A percentile compares a stretch with the other conserved stretches of the same genome.
phyloP scores from a whole-genome alignment of 2,329 filamentous ascomycete species.

The Pseudogymnoascus sp. region DNA sequence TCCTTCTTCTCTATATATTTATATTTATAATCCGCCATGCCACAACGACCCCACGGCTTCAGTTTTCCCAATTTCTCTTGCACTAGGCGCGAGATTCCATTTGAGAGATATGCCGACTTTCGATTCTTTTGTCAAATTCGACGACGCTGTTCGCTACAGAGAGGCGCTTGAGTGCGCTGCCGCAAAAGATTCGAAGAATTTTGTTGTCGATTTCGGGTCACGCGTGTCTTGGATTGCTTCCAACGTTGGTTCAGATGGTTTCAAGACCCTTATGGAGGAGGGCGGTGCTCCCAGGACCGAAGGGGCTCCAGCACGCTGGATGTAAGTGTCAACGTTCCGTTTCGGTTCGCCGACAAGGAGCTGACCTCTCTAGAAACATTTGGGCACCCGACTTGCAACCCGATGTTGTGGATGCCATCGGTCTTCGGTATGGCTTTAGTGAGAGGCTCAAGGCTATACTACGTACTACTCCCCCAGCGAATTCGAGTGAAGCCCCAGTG shows the following conservation, averaged over 20 bases:
- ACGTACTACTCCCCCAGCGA: conserved; percentile 42
- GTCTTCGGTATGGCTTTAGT: conserved; percentile 45
- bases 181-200: conserved; percentile 39
- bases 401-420: conserved; percentile 34
- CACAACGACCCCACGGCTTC: not conserved
- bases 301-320: conserved; percentile 56
- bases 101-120: not conserved
- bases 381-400: conserved; percentile 58
- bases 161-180: not conserved
- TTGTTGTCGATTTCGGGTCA: conserved; percentile 56
- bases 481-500: conserved; percentile 17
- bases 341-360: conserved; percentile 7
- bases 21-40: not conserved
- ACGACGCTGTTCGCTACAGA: not conserved
- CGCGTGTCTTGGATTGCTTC: conserved; percentile 46
- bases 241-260: conserved; percentile 37
- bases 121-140: not conserved
- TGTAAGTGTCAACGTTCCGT: conserved; percentile 37
- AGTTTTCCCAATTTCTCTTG: not conserved
- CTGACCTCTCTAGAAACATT: conserved; percentile 45
- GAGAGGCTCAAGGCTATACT: conserved; percentile 56
- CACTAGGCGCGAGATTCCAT: not conserved
- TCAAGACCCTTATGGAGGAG: conserved; percentile 31
- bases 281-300: conserved; percentile 17
- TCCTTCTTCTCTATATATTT: not conserved